Evolutionary conservation across 495 filamentous ascomycete species (phyloP).

Genomic region (Neurospora hispaniola): DNA sequence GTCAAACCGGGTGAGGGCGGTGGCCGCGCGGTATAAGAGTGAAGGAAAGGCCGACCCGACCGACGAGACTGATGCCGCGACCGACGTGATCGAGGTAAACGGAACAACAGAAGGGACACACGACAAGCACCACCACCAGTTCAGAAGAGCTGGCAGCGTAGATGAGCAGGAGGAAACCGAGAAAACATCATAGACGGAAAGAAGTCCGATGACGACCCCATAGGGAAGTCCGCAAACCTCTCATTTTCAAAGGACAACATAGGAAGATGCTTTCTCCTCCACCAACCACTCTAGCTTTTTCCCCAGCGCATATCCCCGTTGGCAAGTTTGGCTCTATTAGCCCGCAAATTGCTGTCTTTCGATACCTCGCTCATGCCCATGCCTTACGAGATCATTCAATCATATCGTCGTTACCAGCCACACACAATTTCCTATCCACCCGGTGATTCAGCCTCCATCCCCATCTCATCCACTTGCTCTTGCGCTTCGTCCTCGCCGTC

Average conservation of each 20-base stretch:
- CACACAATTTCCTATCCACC: constrained; percentile 1
- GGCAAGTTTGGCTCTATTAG: background rate
- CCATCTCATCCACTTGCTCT: constrained; percentile 1
- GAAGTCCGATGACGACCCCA: background rate
- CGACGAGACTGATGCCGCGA: background rate
- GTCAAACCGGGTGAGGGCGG: constrained; percentile 42
- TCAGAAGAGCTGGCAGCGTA: constrained; percentile 38
- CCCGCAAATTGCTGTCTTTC: background rate
- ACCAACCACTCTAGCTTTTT: constrained; percentile 6
- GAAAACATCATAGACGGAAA: constrained; percentile 25
- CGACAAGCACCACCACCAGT: constrained; percentile 24
- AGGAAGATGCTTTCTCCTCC: background rate
- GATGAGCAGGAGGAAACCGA: constrained; percentile 52
- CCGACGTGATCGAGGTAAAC: background rate
- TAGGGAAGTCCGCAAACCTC: background rate
- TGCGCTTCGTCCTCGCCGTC: background rate
- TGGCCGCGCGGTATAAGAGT: constrained; percentile 21
- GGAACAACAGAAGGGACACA: constrained; percentile 4
- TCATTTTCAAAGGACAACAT: background rate
- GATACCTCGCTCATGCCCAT: background rate
- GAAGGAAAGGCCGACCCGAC: constrained; percentile 7
- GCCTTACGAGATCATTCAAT: background rate
- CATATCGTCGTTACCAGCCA: constrained; percentile 1
- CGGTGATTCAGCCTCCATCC: background rate
- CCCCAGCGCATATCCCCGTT: background rate